A percentile compares a stretch with the other conserved stretches of the same genome.
Conservation (phyloP, 106 monocot genomes). For the Narthecium ossifragum region DNA sequence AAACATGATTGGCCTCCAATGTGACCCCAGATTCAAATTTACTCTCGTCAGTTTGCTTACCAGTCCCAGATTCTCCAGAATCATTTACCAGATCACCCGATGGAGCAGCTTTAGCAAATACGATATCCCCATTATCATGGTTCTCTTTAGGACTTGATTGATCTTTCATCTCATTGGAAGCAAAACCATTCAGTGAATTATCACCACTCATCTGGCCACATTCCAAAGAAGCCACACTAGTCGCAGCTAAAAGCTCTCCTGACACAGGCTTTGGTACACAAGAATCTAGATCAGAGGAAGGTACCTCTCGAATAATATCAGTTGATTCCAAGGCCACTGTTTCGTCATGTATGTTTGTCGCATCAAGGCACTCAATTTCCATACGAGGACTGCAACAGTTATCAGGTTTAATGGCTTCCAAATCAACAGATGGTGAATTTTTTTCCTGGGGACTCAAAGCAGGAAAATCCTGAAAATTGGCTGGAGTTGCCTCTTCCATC, state of each 20-base stretch:
- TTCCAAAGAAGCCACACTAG: constrained; percentile 3
- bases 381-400: constrained; percentile 6
- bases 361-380: constrained; percentile 16
- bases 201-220: background rate
- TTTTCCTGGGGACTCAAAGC: constrained; percentile 32
- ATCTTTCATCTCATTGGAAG: constrained; percentile 5
- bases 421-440: constrained; percentile 14
- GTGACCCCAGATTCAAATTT: background rate
- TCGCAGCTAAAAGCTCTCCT: background rate
- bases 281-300: constrained; percentile 13
- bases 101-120: constrained; percentile 1
- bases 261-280: constrained; percentile 14
- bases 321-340: constrained; percentile 1
- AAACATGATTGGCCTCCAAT: background rate
- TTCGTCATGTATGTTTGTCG: background rate
- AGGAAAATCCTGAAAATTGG: constrained; percentile 42
- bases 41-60: too few relatives aligned
- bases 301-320: constrained; percentile 6
- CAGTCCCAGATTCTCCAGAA: background rate
- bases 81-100: background rate
- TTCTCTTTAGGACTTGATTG: constrained; percentile 4
- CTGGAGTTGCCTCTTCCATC: constrained; percentile 54
- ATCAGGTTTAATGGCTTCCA: constrained; percentile 24
- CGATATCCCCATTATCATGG: constrained; percentile 7
- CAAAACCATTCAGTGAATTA: constrained; percentile 3